Evolutionary conservation across 78 protist species (phyloP).

Genomic region (Ministeria vibrans): DNA sequence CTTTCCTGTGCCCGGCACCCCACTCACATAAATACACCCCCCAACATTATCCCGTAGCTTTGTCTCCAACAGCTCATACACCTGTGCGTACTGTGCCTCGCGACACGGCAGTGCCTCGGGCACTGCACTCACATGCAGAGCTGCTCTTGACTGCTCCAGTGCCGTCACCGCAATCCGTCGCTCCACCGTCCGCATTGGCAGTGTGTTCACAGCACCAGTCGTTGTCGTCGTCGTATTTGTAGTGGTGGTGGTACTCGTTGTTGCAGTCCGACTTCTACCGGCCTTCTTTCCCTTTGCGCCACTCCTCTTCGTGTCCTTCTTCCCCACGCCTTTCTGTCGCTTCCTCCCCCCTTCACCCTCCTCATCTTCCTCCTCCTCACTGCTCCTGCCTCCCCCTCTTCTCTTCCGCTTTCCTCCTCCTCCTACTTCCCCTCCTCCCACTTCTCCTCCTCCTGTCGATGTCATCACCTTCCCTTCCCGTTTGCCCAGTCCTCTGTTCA

Average conservation of each 20-base stretch:
- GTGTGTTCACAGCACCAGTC: not conserved
- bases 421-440: no score
- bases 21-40: not conserved
- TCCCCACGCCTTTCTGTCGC: no score
- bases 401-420: no score
- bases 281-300: no score
- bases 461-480: no score
- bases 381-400: no score
- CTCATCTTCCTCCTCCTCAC: no score
- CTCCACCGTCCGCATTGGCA: not conserved
- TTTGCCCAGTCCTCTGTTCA: no score
- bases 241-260: not conserved
- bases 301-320: no score
- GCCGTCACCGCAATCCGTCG: not conserved
- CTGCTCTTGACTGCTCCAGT: not conserved
- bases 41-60: not conserved
- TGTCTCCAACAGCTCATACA: not conserved
- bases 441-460: no score
- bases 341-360: no score
- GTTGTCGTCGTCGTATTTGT: not conserved
- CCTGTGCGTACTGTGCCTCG: not conserved
- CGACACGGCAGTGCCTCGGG: conserved; percentile 3
- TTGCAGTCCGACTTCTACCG: not conserved
- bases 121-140: not conserved
- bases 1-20: conserved; percentile 36